Evolutionary conservation across 495 filamentous ascomycete species (phyloP), one percentile per base, ranked within the genome.

Genomic region (Thermothielavioides terrestris): DNA sequence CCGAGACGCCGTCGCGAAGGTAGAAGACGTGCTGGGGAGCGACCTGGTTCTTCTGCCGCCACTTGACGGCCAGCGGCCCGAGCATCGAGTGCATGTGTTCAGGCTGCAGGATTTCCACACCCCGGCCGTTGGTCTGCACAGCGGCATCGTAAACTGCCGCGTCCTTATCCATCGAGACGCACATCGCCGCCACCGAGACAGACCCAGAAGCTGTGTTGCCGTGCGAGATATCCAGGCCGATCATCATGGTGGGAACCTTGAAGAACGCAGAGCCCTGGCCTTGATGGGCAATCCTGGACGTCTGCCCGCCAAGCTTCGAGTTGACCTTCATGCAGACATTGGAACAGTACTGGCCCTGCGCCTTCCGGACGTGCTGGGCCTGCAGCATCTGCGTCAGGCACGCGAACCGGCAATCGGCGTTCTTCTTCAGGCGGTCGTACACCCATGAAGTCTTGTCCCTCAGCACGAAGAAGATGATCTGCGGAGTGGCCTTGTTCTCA

Each of bases 261-360:
- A 82, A 75, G 48, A 69, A 71, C 0, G 53, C 27, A 23, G 46
- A 30, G 9, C 14, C 26, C n/a, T 52, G 49, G 14, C 4, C 53
- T 11, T 37, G 17, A 21, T 9, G n/a, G 9, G 54, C 18, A 30
- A 68, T 42, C 36, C 58, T 54, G 42, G 62, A 61, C 14, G 86
- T 94, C 5, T 77, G 71, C 14, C 92, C 92, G 28, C 92, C 92
- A n/a, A 95, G 79, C 69, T 96, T 98, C 14, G 86, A 84, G 58
- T 97, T 96, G 48, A 98, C 76, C 66, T 98, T 98, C 86, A 96
- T 89, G 41, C 77, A 71, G 22, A 95, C 85, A 58, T 96, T 96
- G 2, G 85, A 90, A 51, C 80, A 76, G 66, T 95, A 95, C 64
- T 97, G 90, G 1, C 70, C 69, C 14, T 81, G 70, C 20, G 68